These are phyloP conservation scores for Fistulinella prunicolor DNA, from an alignment of 768 basidiomycete species.

Conservation along the genomic window DNA sequence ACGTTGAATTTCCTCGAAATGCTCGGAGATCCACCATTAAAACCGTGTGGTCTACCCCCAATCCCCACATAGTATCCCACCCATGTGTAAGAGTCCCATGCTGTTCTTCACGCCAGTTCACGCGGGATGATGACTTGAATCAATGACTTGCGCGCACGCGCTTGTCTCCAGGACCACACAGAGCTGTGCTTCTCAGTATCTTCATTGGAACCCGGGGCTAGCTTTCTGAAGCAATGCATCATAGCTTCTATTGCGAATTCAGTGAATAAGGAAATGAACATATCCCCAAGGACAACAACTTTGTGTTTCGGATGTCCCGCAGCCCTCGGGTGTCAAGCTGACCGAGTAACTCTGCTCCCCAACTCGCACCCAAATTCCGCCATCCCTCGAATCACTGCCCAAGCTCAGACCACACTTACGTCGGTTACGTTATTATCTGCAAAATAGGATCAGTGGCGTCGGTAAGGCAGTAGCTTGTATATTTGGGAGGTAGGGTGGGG, in stretches of 20 bases:
- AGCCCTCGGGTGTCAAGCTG: neutral
- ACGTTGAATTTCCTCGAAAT: constrained; percentile 1
- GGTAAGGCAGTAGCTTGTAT: constrained; percentile 1
- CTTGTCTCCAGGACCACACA: constrained; percentile 7
- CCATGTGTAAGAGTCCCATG: neutral
- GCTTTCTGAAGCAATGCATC: neutral
- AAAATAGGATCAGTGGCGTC: constrained; percentile 14
- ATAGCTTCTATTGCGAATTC: neutral
- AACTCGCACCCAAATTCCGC: neutral
- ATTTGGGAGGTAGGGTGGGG: neutral
- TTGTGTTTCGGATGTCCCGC: too few relatives aligned
- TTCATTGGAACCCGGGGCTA: too few relatives aligned
- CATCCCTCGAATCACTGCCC: neutral
- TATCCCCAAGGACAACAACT: too few relatives aligned
- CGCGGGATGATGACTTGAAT: neutral
- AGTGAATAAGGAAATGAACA: too few relatives aligned
- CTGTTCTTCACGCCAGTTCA: neutral
- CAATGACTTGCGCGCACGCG: neutral
- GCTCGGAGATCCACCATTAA: neutral
- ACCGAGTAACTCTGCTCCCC: neutral
- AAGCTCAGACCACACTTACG: neutral
- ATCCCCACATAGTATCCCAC: neutral
- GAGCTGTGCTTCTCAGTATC: neutral
- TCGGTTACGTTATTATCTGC: constrained; percentile 12
- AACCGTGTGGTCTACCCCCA: neutral